Conservation (phyloP, 2,329 filamentous ascomycete species). For the Emergomyces pasteurianus region DNA sequence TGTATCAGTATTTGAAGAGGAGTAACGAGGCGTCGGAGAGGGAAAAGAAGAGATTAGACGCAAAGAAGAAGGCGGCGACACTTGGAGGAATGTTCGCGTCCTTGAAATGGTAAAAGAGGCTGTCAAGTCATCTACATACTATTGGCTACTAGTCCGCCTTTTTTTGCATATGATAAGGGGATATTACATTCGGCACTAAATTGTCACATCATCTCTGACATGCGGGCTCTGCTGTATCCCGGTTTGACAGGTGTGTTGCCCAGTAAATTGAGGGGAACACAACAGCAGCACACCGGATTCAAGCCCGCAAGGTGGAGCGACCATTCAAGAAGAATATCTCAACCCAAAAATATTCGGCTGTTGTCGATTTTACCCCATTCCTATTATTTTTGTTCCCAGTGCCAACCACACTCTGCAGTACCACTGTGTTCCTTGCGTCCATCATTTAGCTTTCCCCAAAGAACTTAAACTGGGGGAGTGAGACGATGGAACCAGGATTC, state of each 20-base stretch:
- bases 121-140: too few relatives aligned
- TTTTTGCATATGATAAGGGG: neutral
- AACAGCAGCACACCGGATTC: too few relatives aligned
- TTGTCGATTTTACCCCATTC: too few relatives aligned
- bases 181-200: neutral
- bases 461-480: neutral
- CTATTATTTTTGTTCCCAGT: neutral
- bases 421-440: neutral
- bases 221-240: neutral
- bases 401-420: neutral
- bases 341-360: too few relatives aligned
- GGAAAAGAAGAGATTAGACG: conserved; percentile 5
- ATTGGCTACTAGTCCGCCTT: neutral
- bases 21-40: conserved; percentile 3
- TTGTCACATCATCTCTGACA: neutral
- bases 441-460: neutral
- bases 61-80: neutral
- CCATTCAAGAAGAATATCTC: neutral
- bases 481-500: too few relatives aligned
- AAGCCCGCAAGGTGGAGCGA: too few relatives aligned
- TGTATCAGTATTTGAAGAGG: conserved; percentile 7
- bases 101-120: neutral
- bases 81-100: conserved; percentile 5
- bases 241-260: neutral
- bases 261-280: too few relatives aligned